Base-by-base conservation (phyloP, 345 rosid species). In the Populus deltoides region DNA sequence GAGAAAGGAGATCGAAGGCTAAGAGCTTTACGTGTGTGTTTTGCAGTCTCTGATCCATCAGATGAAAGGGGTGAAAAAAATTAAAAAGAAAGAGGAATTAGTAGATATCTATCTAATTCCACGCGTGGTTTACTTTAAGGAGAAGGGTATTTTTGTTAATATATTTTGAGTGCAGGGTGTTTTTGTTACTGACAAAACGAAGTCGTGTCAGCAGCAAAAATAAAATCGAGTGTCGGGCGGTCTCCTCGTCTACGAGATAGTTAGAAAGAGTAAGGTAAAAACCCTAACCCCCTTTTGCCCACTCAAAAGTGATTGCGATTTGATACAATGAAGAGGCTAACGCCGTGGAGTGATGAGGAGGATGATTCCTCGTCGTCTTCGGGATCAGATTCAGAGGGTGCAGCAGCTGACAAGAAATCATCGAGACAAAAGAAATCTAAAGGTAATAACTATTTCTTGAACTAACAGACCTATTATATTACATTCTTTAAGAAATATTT, bases 11-110 rank as follows among this genome's bases (percentile, higher is more conserved):
- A 75, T 90, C 89, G 78, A 81, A 89, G 20, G 91, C 85, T 12
- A 90, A 70, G 77, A 90, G 91, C 55, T 88, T 89, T 5, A 81
- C 91, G 84, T 92, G 97, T 7, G 87, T 85, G 88, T 72, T 80
- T 25, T 70, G 83, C 51, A 86, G 82, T 0, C 86, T 70, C 43
- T 66, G 81, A 72, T 85, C 85, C 92, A 89, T 86, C 63, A 57
- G 27, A 20, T 2, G n/a, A n/a, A 9, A 9, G 1, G 2, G 10
- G 15, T 55, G 11, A 57, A 57, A n/a, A n/a, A 10, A 10, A 2
- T 41, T n/a, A 24, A 57, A 24, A 57, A 57, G 63, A 11, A 3
- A 4, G 6, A 33, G 36, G 36, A 4, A 8, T n/a, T 57, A 57
- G 63, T 27, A 57, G 59, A 7, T 57, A n/a, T 9, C 11, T 55